Conservation (phyloP, 768 basidiomycete species). For the Kwoniella dendrophila region DNA sequence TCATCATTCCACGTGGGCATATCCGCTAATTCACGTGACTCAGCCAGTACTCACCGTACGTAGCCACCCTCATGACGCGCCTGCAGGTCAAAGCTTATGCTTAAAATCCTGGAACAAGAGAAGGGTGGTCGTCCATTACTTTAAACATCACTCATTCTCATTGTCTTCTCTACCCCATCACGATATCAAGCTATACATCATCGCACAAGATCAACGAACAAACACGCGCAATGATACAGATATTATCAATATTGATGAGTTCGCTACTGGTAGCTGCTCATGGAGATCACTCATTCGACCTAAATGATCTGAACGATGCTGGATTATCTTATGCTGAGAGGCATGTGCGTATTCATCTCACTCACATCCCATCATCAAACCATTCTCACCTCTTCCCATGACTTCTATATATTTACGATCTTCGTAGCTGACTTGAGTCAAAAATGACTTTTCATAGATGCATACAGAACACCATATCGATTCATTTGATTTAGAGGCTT, state of each 20-base stretch:
- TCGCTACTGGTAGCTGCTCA: constrained; percentile 60
- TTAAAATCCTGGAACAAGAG: no score
- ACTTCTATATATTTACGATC: background rate
- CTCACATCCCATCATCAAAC: no score
- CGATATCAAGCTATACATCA: background rate
- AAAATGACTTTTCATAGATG: constrained; percentile 28
- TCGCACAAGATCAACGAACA: background rate
- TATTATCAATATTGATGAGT: constrained; percentile 12
- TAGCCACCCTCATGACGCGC: no score
- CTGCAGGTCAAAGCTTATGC: no score
- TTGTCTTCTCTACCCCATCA: background rate
- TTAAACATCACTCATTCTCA: no score
- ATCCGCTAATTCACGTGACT: no score
- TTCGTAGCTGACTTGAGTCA: background rate
- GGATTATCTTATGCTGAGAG: constrained; percentile 76
- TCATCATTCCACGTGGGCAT: no score
- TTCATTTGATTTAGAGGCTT: constrained; percentile 76
- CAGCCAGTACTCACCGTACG: no score
- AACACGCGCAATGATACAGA: constrained; percentile 18
- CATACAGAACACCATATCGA: constrained; percentile 55
- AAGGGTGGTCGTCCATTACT: no score
- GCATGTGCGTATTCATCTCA: constrained; percentile 69
- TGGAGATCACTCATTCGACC: constrained; percentile 65
- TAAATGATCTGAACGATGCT: constrained; percentile 65
- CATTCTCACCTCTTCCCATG: background rate